A percentile compares a stretch with the other conserved stretches of the same genome.
Conservation (phyloP, 257 asterid genomes). For the Solanum pimpinellifolium region DNA sequence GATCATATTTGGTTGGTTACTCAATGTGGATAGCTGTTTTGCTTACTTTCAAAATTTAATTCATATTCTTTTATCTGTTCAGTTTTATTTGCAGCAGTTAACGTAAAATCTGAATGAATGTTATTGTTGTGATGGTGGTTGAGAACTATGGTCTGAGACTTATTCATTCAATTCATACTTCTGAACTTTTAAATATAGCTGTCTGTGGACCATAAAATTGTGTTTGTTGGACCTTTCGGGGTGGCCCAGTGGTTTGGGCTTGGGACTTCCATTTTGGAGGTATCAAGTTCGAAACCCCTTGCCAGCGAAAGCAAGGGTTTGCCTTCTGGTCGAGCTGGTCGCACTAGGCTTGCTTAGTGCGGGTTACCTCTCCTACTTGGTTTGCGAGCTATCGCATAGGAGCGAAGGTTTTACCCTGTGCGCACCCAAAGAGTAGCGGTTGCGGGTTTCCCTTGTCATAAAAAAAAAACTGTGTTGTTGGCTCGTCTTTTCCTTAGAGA, state of each 20-base stretch:
- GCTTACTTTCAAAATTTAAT: not conserved
- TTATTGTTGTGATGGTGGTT: not conserved
- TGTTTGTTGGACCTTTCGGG: not conserved
- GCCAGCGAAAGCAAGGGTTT: too few species aligned
- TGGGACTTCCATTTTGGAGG: too few species aligned
- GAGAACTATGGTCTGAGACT: not conserved
- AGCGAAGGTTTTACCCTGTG: too few species aligned
- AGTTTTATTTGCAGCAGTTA: not conserved
- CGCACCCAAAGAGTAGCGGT: too few species aligned
- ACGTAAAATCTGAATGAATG: not conserved
- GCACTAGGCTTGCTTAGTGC: too few species aligned
- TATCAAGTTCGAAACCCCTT: too few species aligned
- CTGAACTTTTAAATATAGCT: not conserved
- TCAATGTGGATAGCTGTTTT: not conserved
- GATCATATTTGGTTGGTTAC: not conserved
- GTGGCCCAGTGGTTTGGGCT: too few species aligned
- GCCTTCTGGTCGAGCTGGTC: too few species aligned
- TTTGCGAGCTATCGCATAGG: too few species aligned
- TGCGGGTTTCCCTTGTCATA: too few species aligned
- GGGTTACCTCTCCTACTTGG: too few species aligned
- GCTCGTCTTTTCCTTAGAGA: not conserved
- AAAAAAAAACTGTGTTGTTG: not conserved
- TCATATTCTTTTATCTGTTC: not conserved
- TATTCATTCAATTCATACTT: not conserved
- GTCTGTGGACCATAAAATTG: not conserved